Base-by-base conservation (phyloP, 2,329 filamentous ascomycete genomes). In the Harringtonia aguacate region DNA sequence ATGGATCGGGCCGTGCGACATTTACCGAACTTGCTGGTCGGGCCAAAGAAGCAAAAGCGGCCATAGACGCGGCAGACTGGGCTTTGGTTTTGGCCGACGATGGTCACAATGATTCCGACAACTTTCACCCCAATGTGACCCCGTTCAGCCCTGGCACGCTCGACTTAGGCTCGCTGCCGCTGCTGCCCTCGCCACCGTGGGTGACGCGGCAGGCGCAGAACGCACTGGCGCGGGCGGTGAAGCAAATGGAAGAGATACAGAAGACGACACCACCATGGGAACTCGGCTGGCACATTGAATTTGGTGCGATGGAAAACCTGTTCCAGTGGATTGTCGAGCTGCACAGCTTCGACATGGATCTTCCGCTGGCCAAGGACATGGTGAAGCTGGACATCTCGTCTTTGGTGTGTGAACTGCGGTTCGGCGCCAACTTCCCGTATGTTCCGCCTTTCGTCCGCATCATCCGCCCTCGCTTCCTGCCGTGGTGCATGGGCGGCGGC, bases 301-400 rank as follows among this genome's bases (percentile, higher is more conserved):
- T 72, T 39, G 63, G 67, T 7, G 73, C 76, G 40, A 67, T 89
- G 31, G 73, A 66, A 20, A 94, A 89, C 55, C 70, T 88, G 49
- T 95, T 92, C 55, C 87, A 94, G 55, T 94, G 88, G 88, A 87
- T 94, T 46, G 79, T 94, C 7, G 85, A 95, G 59, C 67, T 95
- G 2, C 89, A 95, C 59, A 86, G 81, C 36, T 94, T 95, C 55
- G 81, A 87, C 21, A 50, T 65, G 0, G 58, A 64, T 2, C 68
- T 92, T 0, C 85, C 84, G 1, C 67, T 95, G 1, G 80, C 84
- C 0, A 57, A 73, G 43, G 88, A 95, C 56, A 86, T 95, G 77
- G 77, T 80, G 58, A 54, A 58, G 3, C 68, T 66, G 1, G 69
- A 68, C 0, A 53, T 83, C 45, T 74, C 69, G 20, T 88, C 84